Evolutionary conservation across 305 asterid species (phyloP).

Genomic region (Solanum aculeatissimum): DNA sequence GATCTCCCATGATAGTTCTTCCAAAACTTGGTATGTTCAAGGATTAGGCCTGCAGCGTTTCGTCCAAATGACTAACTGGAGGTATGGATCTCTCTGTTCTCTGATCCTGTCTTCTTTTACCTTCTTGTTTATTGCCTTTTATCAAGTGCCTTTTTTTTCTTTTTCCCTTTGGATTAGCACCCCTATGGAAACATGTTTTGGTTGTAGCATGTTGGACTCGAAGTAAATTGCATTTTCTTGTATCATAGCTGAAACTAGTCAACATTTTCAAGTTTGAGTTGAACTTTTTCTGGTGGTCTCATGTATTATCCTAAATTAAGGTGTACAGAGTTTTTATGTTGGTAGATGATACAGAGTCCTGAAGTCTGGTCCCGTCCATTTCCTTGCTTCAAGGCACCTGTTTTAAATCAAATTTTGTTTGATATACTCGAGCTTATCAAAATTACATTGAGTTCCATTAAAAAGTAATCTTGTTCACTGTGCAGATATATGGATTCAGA

Average conservation of each 20-base stretch:
- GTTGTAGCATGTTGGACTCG: background rate
- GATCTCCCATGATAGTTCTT: slow-evolving; percentile 45
- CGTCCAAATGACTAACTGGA: slow-evolving; percentile 98
- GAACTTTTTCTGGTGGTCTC: background rate
- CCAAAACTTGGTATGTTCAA: slow-evolving; percentile 56
- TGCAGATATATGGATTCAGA: slow-evolving; percentile 76
- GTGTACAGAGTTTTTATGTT: background rate
- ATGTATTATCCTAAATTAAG: background rate
- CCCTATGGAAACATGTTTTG: background rate
- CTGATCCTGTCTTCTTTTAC: background rate
- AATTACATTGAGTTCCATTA: background rate
- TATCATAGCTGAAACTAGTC: background rate
- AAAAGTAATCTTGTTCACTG: background rate
- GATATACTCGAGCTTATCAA: background rate
- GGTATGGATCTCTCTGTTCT: slow-evolving; percentile 24
- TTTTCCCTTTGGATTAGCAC: background rate
- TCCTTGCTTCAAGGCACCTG: background rate
- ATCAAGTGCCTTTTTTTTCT: background rate
- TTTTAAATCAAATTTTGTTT: background rate
- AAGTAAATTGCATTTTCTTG: background rate
- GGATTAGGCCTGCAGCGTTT: slow-evolving; percentile 89
- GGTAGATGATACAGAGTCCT: background rate
- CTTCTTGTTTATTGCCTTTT: background rate
- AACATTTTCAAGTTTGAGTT: background rate
- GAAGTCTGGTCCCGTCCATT: background rate